Evolutionary conservation across 768 basidiomycete genomes (phyloP), one percentile per base, ranked within the genome.

Genomic region (Tricholoma terreum): DNA sequence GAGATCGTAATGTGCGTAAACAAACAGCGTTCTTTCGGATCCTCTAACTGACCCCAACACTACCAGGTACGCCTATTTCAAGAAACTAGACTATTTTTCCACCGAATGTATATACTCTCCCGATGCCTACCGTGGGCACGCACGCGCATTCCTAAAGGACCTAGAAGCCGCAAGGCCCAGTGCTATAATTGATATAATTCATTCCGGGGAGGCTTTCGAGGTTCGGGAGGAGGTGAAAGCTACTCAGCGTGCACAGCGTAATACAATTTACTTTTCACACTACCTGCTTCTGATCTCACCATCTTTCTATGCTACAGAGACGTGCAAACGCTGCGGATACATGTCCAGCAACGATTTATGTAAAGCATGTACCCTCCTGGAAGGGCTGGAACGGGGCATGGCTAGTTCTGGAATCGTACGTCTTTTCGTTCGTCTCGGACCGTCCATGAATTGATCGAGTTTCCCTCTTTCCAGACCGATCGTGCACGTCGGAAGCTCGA

Each of bases 71-170:
- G 96, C 96, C 8, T 98, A 99, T 73, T 98, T 98, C 80, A 98
- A 96, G 78, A 97, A 98, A 73, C 80, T 99, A 19, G 95, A 98
- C 68, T 99, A 99, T 72, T 98, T 97, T 73, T 98, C 95, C 2
- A 99, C 96, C 7, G 97, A 99, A 69, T 99, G 97, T 71, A 98
- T 98, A 63, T 99, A 99, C 71, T 95, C 94, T 4, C 96, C 97
- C 8, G 97, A 98, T 69, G 97, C 97, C 4, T 99, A 99, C 70
- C 89, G 97, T 7, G 97, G 97, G 0, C 95, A 98, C 68, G 94
- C 97, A 1, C 83, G 97, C 49, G 85, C 84, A 0, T 96, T 98
- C 65, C 82, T 99, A 36, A 99, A 99, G 72, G 93, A 97, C 61
- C 79, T 98, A 12, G 97, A 99, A 75, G 92, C 89, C 0, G 89